phyloP scores from a whole-genome alignment of 805 yeast species.

The Lachancea sp. region DNA sequence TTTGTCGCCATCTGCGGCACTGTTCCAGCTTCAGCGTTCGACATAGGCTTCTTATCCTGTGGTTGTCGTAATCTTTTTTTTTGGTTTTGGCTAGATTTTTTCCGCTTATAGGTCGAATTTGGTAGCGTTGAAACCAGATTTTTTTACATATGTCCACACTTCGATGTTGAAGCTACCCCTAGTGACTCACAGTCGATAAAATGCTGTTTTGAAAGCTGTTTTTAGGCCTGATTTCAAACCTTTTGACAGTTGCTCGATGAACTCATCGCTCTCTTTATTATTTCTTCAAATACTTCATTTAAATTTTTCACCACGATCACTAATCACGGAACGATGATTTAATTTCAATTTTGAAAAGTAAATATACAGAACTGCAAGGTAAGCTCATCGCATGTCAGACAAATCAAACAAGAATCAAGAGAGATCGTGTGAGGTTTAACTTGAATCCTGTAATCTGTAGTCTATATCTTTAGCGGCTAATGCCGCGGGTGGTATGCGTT shows the following conservation, averaged over 20 bases:
- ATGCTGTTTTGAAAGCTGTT: no score
- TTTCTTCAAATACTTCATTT: neutral
- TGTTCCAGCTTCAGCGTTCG: slow-evolving; percentile 6
- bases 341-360: no score
- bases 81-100: no score
- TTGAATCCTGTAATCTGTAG: neutral
- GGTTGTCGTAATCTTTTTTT: neutral
- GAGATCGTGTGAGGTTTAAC: neutral
- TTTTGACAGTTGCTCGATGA: no score
- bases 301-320: no score
- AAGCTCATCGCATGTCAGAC: neutral
- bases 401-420: no score
- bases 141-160: slow-evolving; percentile 4
- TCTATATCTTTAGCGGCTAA: neutral
- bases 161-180: neutral
- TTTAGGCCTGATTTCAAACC: no score
- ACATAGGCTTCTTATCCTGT: neutral
- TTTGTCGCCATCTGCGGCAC: neutral
- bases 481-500: slow-evolving; percentile 63
- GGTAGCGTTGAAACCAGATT: neutral
- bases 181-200: neutral
- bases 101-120: slow-evolving; percentile 6
- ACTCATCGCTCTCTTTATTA: no score
- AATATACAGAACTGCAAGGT: no score
- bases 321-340: no score